Conservation (phyloP, 2,329 filamentous ascomycete species). For the Teratosphaeria nubilosa region DNA sequence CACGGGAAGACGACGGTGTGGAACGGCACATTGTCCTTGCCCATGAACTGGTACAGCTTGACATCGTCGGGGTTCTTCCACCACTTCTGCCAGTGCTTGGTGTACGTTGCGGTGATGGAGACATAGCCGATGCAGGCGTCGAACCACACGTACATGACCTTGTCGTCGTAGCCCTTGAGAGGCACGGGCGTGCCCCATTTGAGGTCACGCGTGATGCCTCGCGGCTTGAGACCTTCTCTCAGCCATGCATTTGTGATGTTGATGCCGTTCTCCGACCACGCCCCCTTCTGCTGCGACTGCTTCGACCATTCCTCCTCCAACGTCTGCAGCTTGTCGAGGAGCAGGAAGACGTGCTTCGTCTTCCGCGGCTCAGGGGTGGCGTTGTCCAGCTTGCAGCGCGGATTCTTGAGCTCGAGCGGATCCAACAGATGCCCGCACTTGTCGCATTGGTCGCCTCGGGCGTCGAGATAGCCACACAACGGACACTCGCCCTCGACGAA, state of each 20-base stretch:
- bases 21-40: slow-evolving; percentile 82
- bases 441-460: slow-evolving; percentile 45
- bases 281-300: slow-evolving; percentile 61
- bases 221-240: slow-evolving; percentile 70
- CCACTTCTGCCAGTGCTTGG: slow-evolving; percentile 83
- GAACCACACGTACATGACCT: slow-evolving; percentile 90
- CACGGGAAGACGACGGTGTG: slow-evolving; percentile 88
- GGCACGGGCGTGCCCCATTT: slow-evolving; percentile 71
- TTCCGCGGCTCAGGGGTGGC: slow-evolving; percentile 66
- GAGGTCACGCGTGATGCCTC: slow-evolving; percentile 85
- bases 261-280: slow-evolving; percentile 65
- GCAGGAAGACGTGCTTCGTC: slow-evolving; percentile 87
- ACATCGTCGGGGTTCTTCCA: slow-evolving; percentile 87
- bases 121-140: slow-evolving; percentile 89
- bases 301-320: slow-evolving; percentile 69
- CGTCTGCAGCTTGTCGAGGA: slow-evolving; percentile 71
- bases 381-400: slow-evolving; percentile 83
- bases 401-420: slow-evolving; percentile 58
- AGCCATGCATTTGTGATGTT: slow-evolving; percentile 74
- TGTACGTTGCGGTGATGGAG: slow-evolving; percentile 89
- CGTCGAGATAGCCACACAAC: slow-evolving; percentile 50
- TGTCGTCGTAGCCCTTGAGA: slow-evolving; percentile 53
- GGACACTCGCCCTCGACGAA: slow-evolving; percentile 74
- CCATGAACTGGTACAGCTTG: slow-evolving; percentile 87
- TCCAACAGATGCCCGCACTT: slow-evolving; percentile 41